Conservation (phyloP, 352 stramenopile species). For the Phytophthora sp. region DNA sequence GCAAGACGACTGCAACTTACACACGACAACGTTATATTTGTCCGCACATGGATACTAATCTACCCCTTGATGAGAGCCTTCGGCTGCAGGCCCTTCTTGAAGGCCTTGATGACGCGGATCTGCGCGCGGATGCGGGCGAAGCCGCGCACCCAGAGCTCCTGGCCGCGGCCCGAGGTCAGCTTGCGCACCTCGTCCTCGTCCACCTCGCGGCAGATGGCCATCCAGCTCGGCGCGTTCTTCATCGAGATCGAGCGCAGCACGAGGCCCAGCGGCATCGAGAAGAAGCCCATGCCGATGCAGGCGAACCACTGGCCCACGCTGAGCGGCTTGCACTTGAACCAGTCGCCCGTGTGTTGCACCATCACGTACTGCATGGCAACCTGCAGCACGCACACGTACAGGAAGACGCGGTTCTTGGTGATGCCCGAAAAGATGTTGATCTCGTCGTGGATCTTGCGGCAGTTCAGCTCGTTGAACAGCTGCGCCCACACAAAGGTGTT, state of each 20-base stretch:
- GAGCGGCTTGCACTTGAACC: slow-evolving; percentile 67
- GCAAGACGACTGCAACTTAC: no score
- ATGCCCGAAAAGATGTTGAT: slow-evolving; percentile 96
- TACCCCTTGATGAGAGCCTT: slow-evolving; percentile 46
- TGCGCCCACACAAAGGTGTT: slow-evolving; percentile 97
- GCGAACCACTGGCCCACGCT: slow-evolving; percentile 51
- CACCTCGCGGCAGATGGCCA: slow-evolving; percentile 58
- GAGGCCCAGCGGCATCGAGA: slow-evolving; percentile 60
- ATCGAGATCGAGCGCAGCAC: slow-evolving; percentile 58
- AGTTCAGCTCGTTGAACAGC: slow-evolving; percentile 89
- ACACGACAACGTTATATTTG: no score
- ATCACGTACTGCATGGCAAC: slow-evolving; percentile 93
- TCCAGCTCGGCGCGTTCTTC: slow-evolving; percentile 66
- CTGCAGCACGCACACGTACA: slow-evolving; percentile 91
- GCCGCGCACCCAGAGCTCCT: slow-evolving; percentile 63
- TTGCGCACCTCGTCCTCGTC: slow-evolving; percentile 45
- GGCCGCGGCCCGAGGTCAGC: slow-evolving; percentile 38
- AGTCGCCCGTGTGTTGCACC: slow-evolving; percentile 92
- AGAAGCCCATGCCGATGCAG: slow-evolving; percentile 60
- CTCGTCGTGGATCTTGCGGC: slow-evolving; percentile 90
- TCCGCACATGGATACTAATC: slow-evolving; percentile 15
- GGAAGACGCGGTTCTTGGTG: slow-evolving; percentile 92
- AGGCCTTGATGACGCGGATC: slow-evolving; percentile 71
- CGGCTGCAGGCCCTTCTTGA: slow-evolving; percentile 57
- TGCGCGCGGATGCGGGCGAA: slow-evolving; percentile 63